Base-by-base conservation (phyloP, 2,329 filamentous ascomycete species). In the Aspergillus neoniger region DNA sequence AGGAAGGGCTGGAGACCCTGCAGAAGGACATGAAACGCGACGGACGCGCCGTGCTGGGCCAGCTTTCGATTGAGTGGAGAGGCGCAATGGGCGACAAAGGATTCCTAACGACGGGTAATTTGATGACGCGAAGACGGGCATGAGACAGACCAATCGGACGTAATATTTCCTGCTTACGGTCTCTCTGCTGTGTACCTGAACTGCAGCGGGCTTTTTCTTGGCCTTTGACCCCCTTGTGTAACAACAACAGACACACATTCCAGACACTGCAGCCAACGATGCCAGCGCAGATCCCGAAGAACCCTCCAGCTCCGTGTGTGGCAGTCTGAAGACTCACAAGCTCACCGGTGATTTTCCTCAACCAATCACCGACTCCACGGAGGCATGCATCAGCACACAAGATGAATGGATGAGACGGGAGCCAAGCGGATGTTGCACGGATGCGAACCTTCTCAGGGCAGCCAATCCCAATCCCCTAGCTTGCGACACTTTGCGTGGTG, bases 41-140 rank as follows among this genome's bases (percentile, higher is more conserved):
- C 62, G 79, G 79, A 17, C 80, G 83, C 62, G 80, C 90, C 39
- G 81, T 88, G 19, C 87, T 98, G 72, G 94, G 93, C 5, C 88
- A 95, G 64, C 77, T 98, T 66, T 89, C 88, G 47, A 90, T 98
- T 61, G 89, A 91, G 57, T 99, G 95, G 95, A 85, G 91, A 64
- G 90, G 90, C 39, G 86, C 91, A 63, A 93, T 97, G 89, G 95
- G 95, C 0, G 95, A 94, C 77, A 85, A 86, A 69, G 95, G 95
- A 0, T 93, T 88, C 68, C 80, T 99, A 72, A 92, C 89, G 48
- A 99, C 95, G 6, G 93, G 93, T 9, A 94, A 90, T 82, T 79
- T 96, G 55, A 70, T 80, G 67, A 81, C 78, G 28, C 76, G 79
- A 65, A 78, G 76, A 68, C 73, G 76, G 58, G 63, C 65, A 52